phyloP scores from a whole-genome alignment of 2,329 filamentous ascomycete genomes.

The Colletotrichum ledebouriae region DNA sequence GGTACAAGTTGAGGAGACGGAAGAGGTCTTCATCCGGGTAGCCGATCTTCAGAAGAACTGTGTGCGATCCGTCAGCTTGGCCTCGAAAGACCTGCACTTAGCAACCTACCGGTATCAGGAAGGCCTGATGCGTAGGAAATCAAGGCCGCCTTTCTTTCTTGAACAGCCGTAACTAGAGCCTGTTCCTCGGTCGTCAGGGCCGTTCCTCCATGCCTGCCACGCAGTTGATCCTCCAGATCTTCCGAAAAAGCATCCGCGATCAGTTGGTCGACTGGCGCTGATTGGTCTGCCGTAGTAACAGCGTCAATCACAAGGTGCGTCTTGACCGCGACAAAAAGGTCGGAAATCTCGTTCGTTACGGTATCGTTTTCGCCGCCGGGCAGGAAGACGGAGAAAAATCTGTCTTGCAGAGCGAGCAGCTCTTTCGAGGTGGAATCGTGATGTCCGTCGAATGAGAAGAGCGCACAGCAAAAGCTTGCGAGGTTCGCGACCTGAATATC shows the following conservation, averaged over 20 bases:
- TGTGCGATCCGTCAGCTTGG: conserved; percentile 54
- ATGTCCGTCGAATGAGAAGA: conserved; percentile 56
- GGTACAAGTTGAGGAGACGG: conserved; percentile 51
- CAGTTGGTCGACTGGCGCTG: conserved; percentile 62
- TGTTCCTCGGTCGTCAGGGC: conserved; percentile 53
- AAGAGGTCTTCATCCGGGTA: conserved; percentile 45
- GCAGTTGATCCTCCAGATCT: conserved; percentile 65
- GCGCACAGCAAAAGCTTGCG: conserved; percentile 58
- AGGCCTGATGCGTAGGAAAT: conserved; percentile 41
- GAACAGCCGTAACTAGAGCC: conserved; percentile 51
- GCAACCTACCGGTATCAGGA: conserved; percentile 38
- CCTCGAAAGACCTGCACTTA: conserved; percentile 49
- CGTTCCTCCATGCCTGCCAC: conserved; percentile 49
- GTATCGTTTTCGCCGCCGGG: conserved; percentile 55
- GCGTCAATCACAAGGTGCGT: conserved; percentile 66
- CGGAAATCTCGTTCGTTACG: conserved; percentile 57
- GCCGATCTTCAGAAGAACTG: conserved; percentile 36
- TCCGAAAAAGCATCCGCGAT: conserved; percentile 69
- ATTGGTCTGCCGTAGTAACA: conserved; percentile 62
- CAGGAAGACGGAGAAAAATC: conserved; percentile 59
- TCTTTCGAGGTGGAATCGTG: conserved; percentile 51
- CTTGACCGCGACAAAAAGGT: conserved; percentile 62
- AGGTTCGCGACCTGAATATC: conserved; percentile 63
- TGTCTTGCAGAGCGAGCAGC: conserved; percentile 60
- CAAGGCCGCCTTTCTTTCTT: conserved; percentile 52